Evolutionary conservation across 352 stramenopile species (phyloP), one percentile per base, ranked within the genome.

Genomic region (Globisporangium barbulae): DNA sequence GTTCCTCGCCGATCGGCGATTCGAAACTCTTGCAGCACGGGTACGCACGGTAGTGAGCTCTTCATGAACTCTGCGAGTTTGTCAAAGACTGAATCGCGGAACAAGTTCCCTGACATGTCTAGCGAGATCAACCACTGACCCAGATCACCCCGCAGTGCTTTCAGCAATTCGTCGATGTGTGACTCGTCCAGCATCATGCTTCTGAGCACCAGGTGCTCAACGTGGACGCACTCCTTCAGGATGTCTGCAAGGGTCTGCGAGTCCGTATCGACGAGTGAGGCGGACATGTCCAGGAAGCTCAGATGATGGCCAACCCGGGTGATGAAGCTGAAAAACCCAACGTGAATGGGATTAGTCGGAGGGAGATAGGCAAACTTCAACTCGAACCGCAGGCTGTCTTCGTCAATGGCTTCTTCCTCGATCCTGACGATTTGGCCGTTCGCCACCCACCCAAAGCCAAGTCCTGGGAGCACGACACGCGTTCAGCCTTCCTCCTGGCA

Each of bases 11-110:
- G 22, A 15, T 25, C 13, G 5, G 33, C 52, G 8, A 61, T 19
- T 15, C 53, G 52, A 21, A 67, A 41, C 53, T 67, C 61, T 47
- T 31, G 39, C 28, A 67, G 39, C 31, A 31, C 28, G 22, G 28
- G 60, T 9, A 60, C 28, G 12, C 35, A 22, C 60, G 53, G 21
- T 30, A 33, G n/a, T 13, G 42, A n/a, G 30, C 28, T 54, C 22
- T 42, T 21, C 42, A 63, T 22, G 33, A 63, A 28, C 21, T 44
- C 25, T 19, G 45, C 42, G 21, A 63, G 39, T 42, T 63, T 33
- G 4, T 54, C 12, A 9, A 39, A 53, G 17, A 37, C 15, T 9
- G 21, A 6, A 4, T 53, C 45, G 28, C 44, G 25, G 22, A 63
- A 30, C 28, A 35, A 37, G 17, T 63, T 63, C 19, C 19, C 17